Conservation (phyloP, 78 protist genomes). For the Protostelium mycophagum region DNA sequence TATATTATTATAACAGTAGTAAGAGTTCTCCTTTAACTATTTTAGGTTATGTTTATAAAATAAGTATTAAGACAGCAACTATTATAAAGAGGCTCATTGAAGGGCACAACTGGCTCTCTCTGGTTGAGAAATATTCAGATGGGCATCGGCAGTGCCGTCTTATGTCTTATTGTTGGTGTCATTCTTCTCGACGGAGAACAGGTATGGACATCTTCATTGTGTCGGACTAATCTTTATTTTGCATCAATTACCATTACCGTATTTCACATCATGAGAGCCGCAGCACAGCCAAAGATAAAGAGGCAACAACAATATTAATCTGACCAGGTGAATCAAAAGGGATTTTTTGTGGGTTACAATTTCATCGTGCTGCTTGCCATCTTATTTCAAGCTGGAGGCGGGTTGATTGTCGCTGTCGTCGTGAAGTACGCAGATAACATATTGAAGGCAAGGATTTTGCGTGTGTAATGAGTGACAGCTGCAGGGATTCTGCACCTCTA, state of each 20-base stretch:
- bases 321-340: background rate
- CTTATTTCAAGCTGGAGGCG: constrained; percentile 52
- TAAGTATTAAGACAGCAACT: too few relatives aligned
- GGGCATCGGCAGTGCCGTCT: background rate
- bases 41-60: too few relatives aligned
- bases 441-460: constrained; percentile 9
- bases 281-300: too few relatives aligned
- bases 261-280: background rate
- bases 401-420: constrained; percentile 65
- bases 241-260: background rate
- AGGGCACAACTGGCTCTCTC: constrained; percentile 2
- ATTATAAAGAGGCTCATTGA: too few relatives aligned
- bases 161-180: background rate
- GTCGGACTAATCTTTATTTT: too few relatives aligned
- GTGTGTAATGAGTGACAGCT: background rate
- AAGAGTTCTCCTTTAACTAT: too few relatives aligned
- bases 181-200: background rate
- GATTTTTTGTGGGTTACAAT: constrained; percentile 42
- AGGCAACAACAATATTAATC: background rate
- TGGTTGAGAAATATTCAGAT: constrained; percentile 3
- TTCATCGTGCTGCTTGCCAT: background rate
- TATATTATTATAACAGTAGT: too few relatives aligned
- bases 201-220: background rate
- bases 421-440: constrained; percentile 82
- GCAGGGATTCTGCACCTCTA: constrained; percentile 62